Evolutionary conservation across 768 basidiomycete genomes (phyloP).

Genomic region (Panaeolus papilionaceus): DNA sequence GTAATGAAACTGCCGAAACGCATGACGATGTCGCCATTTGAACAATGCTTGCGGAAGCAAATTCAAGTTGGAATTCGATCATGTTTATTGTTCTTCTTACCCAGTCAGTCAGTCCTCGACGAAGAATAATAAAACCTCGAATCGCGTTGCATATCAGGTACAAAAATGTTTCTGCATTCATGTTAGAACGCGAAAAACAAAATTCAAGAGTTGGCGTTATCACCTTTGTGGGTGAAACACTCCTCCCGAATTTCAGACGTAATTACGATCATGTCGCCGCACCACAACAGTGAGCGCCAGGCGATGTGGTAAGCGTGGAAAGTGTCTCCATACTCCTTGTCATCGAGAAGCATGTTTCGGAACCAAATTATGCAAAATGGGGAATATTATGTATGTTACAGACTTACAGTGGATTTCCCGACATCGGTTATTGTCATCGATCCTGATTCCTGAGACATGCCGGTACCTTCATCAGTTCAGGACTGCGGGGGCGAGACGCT

Average conservation of each 20-base stretch:
- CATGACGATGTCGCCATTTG: no score
- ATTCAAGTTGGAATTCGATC: no score
- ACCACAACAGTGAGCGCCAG: constrained; percentile 2
- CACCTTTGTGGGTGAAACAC: constrained; percentile 11
- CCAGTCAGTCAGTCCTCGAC: no score
- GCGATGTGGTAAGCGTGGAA: background rate
- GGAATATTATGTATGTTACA: background rate
- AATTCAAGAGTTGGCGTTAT: background rate
- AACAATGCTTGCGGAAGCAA: no score
- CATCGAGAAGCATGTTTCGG: background rate
- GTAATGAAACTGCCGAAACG: no score
- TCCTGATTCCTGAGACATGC: background rate
- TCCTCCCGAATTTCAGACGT: background rate
- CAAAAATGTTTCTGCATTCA: background rate
- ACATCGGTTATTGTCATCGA: background rate
- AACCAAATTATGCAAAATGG: background rate
- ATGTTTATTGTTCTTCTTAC: no score
- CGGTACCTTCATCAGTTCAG: background rate
- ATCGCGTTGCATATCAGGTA: background rate
- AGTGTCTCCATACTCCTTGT: background rate
- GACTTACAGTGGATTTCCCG: background rate
- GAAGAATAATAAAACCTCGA: background rate
- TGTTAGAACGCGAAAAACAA: no score
- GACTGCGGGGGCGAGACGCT: background rate
- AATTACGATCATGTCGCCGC: background rate